Conservation (phyloP, 2,329 filamentous ascomycete species). For the Eurotiales sp. region DNA sequence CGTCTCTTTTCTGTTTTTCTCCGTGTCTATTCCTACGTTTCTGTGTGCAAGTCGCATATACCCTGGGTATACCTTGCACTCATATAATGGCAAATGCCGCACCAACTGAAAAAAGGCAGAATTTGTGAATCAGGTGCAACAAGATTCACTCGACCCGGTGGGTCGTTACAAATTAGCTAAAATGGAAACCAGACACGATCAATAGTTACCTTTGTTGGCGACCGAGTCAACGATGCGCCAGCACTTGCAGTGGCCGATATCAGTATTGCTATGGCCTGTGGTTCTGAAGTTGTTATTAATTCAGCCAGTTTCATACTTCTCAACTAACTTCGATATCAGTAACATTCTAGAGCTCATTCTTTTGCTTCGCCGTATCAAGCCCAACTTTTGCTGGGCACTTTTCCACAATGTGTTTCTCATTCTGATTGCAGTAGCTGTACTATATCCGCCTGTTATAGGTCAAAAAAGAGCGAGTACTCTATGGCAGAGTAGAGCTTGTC, state of each 20-base stretch:
- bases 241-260: slow-evolving; percentile 77
- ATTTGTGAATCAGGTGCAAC: slow-evolving; percentile 38
- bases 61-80: slow-evolving; percentile 66
- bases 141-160: not conserved
- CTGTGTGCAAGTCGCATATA: slow-evolving; percentile 75
- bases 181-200: slow-evolving; percentile 13
- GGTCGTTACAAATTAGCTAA: slow-evolving; percentile 1
- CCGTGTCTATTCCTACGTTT: slow-evolving; percentile 77
- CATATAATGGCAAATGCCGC: slow-evolving; percentile 86
- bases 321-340: slow-evolving; percentile 64
- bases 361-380: slow-evolving; percentile 71
- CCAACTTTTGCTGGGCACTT: slow-evolving; percentile 83
- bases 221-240: slow-evolving; percentile 85
- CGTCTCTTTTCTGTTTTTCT: slow-evolving; percentile 68
- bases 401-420: slow-evolving; percentile 77
- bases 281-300: slow-evolving; percentile 77
- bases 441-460: slow-evolving; percentile 59
- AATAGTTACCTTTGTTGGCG: slow-evolving; percentile 77
- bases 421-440: slow-evolving; percentile 74
- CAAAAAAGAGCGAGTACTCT: slow-evolving; percentile 32
- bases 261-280: slow-evolving; percentile 75
- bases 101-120: slow-evolving; percentile 71
- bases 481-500: slow-evolving; percentile 27
- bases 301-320: slow-evolving; percentile 79
- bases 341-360: slow-evolving; percentile 70